Conservation (phyloP, 345 rosid genomes). For the Balakata baccata region DNA sequence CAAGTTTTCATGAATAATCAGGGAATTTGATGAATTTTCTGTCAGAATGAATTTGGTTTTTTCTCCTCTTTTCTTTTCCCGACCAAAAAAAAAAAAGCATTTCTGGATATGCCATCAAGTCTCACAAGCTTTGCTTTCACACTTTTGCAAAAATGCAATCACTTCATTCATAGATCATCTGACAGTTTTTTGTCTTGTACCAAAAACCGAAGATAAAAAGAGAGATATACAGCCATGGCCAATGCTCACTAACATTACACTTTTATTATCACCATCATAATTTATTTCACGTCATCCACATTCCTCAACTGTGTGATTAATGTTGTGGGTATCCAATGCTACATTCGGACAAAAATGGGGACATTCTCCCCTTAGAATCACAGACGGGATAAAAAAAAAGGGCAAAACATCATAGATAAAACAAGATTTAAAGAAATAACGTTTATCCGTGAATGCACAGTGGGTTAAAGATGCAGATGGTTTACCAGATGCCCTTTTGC, state of each 20-base stretch:
- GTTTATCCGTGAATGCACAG: constrained; percentile 1
- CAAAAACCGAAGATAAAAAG: neutral
- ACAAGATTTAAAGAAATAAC: neutral
- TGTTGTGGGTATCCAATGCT: constrained; percentile 21
- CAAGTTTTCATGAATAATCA: no score
- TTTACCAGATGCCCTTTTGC: no score
- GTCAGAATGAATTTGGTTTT: no score
- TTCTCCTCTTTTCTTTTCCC: no score
- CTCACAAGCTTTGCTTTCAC: no score
- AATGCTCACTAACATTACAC: neutral
- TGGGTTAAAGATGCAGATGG: neutral
- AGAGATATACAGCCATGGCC: no score
- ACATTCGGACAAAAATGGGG: neutral
- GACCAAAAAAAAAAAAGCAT: no score
- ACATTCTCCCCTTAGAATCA: neutral
- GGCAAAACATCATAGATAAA: neutral
- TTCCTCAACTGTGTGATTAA: constrained; percentile 2
- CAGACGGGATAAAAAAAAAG: neutral
- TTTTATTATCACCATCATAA: neutral
- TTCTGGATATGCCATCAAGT: no score
- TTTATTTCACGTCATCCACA: constrained; percentile 4
- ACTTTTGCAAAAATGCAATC: neutral
- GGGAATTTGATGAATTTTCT: no score
- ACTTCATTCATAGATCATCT: neutral
- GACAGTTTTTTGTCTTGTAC: neutral